phyloP scores from a whole-genome alignment of 2,329 filamentous ascomycete genomes.

The Cladosporium sp. region DNA sequence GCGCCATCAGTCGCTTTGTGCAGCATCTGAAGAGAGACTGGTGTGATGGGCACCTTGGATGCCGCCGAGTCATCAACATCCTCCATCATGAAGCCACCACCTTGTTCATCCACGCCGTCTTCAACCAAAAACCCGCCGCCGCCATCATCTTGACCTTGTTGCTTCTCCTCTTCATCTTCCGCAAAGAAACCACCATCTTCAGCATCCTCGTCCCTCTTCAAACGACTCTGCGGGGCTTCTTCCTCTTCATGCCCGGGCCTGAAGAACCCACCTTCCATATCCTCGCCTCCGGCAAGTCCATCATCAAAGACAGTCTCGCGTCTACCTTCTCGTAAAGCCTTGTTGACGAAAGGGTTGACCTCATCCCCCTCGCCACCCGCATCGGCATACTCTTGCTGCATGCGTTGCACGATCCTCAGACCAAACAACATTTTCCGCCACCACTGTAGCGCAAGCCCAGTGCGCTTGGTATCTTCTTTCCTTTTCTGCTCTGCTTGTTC shows the following conservation, averaged over 20 bases:
- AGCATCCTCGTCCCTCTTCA: constrained; percentile 13
- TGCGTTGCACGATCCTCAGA: constrained; percentile 72
- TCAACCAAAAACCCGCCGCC: constrained; percentile 36
- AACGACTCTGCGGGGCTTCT: constrained; percentile 28
- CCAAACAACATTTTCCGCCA: constrained; percentile 90
- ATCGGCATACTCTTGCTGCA: constrained; percentile 70
- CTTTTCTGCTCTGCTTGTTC: constrained; percentile 71
- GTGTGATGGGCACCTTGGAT: constrained; percentile 19
- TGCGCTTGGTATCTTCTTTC: constrained; percentile 79
- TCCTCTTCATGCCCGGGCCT: constrained; percentile 33
- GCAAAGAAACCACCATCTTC: constrained; percentile 24
- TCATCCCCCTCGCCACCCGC: constrained; percentile 41
- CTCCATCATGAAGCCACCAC: constrained; percentile 35
- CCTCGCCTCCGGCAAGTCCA: constrained; percentile 16
- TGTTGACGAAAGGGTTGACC: constrained; percentile 50
- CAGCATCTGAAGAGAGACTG: constrained; percentile 23
- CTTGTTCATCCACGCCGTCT: constrained; percentile 21
- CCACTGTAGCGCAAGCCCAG: constrained; percentile 64
- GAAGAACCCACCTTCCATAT: constrained; percentile 40
- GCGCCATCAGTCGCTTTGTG: constrained; percentile 26
- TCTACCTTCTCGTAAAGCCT: constrained; percentile 22
- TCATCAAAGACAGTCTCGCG: constrained; percentile 12
- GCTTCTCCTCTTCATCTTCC: constrained; percentile 24
- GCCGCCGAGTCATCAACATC: constrained; percentile 30
- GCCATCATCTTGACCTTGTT: constrained; percentile 25